Conservation (phyloP, 108 stramenopile species). For the Aurantiochytrium sp. region DNA sequence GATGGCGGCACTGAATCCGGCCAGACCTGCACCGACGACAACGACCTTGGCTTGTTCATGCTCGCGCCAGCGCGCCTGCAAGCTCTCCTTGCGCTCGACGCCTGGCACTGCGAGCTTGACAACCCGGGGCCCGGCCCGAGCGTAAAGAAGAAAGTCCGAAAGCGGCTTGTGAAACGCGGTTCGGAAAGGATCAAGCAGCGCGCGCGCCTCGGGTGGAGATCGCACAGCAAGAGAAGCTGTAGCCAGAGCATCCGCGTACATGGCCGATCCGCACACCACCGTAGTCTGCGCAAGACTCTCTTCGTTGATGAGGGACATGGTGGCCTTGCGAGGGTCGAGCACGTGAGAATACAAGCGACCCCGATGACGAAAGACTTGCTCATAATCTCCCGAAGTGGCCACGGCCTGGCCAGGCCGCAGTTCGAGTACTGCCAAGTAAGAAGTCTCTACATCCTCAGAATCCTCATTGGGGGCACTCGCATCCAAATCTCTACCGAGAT, state of each 20-base stretch:
- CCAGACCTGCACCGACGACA: constrained; percentile 43
- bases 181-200: constrained; percentile 35
- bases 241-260: constrained; percentile 46
- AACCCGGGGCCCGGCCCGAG: constrained; percentile 41
- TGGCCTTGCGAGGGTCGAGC: constrained; percentile 29
- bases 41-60: constrained; percentile 36
- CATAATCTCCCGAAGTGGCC: constrained; percentile 49
- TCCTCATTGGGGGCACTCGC: not conserved
- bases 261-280: constrained; percentile 31
- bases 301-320: constrained; percentile 30
- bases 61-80: constrained; percentile 21
- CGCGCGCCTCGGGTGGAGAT: constrained; percentile 30
- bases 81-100: constrained; percentile 29
- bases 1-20: constrained; percentile 43
- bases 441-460: not conserved
- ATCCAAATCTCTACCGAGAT: constrained; percentile 9
- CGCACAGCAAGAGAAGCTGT: constrained; percentile 31
- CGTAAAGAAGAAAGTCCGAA: constrained; percentile 40
- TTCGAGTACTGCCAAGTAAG: constrained; percentile 36
- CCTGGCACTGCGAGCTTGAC: constrained; percentile 37
- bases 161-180: constrained; percentile 35
- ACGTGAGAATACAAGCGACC: constrained; percentile 46
- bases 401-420: constrained; percentile 42
- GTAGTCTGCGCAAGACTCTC: constrained; percentile 40
- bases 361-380: constrained; percentile 37